A percentile compares a stretch with the other conserved stretches of the same genome.
phyloP scores from a whole-genome alignment of 805 yeast genomes.

The Nakazawaea populi region DNA sequence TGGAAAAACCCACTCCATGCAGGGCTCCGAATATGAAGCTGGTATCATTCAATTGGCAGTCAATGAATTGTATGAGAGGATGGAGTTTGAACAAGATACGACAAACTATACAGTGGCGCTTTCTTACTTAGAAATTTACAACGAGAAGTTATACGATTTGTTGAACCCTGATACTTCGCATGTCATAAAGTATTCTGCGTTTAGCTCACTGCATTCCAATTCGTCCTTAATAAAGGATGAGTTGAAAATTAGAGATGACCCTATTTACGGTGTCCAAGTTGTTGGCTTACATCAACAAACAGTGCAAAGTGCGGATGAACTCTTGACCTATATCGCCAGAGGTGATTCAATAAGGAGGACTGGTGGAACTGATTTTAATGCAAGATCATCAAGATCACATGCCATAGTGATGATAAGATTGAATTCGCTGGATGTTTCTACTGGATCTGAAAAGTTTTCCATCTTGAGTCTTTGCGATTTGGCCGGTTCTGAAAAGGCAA shows the following conservation, averaged over 20 bases:
- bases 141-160: conserved; percentile 80
- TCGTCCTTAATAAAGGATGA: conserved; percentile 31
- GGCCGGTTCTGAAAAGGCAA: conserved; percentile 94
- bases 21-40: conserved; percentile 54
- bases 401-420: conserved; percentile 75
- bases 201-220: background rate
- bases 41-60: conserved; percentile 73
- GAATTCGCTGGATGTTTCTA: conserved; percentile 32
- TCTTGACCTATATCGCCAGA: conserved; percentile 48
- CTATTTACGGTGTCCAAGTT: conserved; percentile 57
- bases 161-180: conserved; percentile 35
- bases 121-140: conserved; percentile 82
- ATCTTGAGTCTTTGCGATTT: conserved; percentile 85
- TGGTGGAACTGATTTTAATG: conserved; percentile 84
- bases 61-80: conserved; percentile 48
- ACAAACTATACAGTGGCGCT: conserved; percentile 44
- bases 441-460: conserved; percentile 37
- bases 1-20: conserved; percentile 87
- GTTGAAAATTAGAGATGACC: conserved; percentile 73
- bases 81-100: conserved; percentile 21
- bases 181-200: conserved; percentile 11
- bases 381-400: conserved; percentile 86
- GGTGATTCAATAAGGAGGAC: conserved; percentile 79
- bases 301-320: conserved; percentile 52
- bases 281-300: conserved; percentile 63